These are phyloP conservation scores for Schrenkiella parvula DNA, from an alignment of 345 rosid species.

Conservation along the genomic window DNA sequence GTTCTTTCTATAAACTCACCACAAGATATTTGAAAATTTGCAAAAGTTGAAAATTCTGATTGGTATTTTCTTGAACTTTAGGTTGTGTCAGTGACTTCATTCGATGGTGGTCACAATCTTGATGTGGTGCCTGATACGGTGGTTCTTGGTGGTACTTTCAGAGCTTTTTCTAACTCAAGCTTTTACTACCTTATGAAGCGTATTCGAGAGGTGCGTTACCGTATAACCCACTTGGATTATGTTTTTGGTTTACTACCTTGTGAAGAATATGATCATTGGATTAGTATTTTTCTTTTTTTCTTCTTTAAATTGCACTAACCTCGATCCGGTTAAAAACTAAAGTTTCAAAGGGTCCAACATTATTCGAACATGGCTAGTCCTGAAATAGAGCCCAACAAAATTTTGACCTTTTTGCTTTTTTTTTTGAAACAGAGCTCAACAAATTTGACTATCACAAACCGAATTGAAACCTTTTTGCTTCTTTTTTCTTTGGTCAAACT, in stretches of 20 bases:
- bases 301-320: neutral
- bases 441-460: neutral
- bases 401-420: neutral
- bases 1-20: slow-evolving; percentile 21
- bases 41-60: neutral
- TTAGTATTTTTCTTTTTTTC: too few species aligned
- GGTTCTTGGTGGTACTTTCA: slow-evolving; percentile 68
- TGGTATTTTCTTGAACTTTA: neutral
- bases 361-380: too few species aligned
- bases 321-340: neutral
- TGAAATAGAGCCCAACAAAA: neutral
- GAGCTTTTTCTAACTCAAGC: slow-evolving; percentile 76
- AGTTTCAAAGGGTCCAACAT: neutral
- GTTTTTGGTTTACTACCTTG: neutral
- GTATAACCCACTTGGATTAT: neutral
- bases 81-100: slow-evolving; percentile 80
- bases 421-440: neutral
- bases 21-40: neutral
- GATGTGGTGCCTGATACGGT: slow-evolving; percentile 49
- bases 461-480: neutral
- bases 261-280: too few species aligned
- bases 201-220: slow-evolving; percentile 53
- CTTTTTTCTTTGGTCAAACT: neutral
- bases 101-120: slow-evolving; percentile 56
- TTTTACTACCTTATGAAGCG: slow-evolving; percentile 62